phyloP scores from a whole-genome alignment of 2,329 filamentous ascomycete genomes.

The Ceratocystis huliohia region DNA sequence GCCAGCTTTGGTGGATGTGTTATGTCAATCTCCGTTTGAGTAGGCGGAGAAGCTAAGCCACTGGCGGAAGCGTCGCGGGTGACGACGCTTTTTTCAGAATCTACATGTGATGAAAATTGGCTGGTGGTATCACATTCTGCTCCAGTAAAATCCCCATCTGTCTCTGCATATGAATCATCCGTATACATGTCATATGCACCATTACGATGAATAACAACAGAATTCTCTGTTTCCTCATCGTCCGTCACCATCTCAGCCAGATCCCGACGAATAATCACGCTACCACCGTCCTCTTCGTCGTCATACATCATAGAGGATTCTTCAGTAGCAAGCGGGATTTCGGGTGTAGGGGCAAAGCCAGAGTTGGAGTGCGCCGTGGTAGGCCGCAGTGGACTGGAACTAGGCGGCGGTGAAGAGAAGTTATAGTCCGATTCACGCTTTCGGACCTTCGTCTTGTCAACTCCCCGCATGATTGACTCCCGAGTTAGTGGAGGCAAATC shows the following conservation, averaged over 20 bases:
- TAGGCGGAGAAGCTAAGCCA: conserved; percentile 15
- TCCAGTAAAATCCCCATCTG: conserved; percentile 25
- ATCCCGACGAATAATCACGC: conserved; percentile 57
- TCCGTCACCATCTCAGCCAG: conserved; percentile 37
- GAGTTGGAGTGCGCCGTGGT: conserved; percentile 32
- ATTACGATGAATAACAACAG: conserved; percentile 18
- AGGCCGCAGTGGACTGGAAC: conserved; percentile 45
- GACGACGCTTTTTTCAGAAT: conserved; percentile 27
- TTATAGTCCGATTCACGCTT: conserved; percentile 50
- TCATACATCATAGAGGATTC: conserved; percentile 46
- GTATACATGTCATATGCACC: conserved; percentile 28
- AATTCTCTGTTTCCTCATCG: conserved; percentile 31
- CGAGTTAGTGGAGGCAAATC: conserved; percentile 70
- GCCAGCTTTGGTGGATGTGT: conserved; percentile 21
- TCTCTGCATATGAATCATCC: conserved; percentile 35
- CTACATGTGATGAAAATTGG: conserved; percentile 27
- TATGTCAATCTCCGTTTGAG: conserved; percentile 19
- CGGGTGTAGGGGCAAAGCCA: conserved; percentile 49
- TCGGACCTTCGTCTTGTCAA: conserved; percentile 51
- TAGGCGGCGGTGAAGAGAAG: conserved; percentile 49
- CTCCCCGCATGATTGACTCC: conserved; percentile 81
- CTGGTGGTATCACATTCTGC: conserved; percentile 25
- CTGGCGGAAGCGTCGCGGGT: conserved; percentile 19
- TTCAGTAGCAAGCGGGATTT: conserved; percentile 80
- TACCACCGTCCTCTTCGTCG: conserved; percentile 41